Conservation (phyloP, 495 filamentous ascomycete genomes). For the Cercophora samala region DNA sequence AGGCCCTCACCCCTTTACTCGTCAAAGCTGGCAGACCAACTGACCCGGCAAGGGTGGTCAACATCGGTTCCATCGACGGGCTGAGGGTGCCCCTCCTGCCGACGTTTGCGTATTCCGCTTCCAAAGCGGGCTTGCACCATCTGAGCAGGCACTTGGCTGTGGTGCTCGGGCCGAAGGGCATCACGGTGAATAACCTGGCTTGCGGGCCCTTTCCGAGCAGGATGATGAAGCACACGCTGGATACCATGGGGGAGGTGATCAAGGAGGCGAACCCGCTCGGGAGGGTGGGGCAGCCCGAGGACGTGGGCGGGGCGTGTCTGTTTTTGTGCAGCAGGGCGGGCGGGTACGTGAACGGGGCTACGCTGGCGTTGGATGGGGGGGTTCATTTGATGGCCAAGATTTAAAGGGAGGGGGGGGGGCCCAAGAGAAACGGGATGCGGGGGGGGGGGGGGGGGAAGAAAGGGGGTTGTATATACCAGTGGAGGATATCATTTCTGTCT, state of each 20-base stretch:
- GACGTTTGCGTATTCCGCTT: constrained; percentile 72
- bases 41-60: constrained; percentile 63
- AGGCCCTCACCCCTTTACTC: constrained; percentile 67
- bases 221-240: constrained; percentile 75
- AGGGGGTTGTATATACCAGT: neutral
- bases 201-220: constrained; percentile 79
- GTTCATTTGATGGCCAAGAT: constrained; percentile 36
- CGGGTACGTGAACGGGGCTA: constrained; percentile 72
- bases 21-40: constrained; percentile 42
- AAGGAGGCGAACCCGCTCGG: constrained; percentile 62
- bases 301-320: constrained; percentile 73
- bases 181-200: constrained; percentile 58
- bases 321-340: constrained; percentile 70
- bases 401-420: constrained; percentile 18
- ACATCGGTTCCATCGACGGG: constrained; percentile 75
- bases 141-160: constrained; percentile 66
- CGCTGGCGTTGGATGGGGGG: constrained; percentile 71
- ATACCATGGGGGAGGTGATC: constrained; percentile 59
- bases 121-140: constrained; percentile 75
- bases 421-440: neutral
- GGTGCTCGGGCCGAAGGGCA: constrained; percentile 64
- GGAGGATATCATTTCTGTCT: no score
- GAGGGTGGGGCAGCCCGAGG: constrained; percentile 65
- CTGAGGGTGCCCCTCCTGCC: constrained; percentile 66
- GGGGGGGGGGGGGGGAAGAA: neutral